A percentile compares a stretch with the other conserved stretches of the same genome.
Conservation (phyloP, 129 eudicot genomes). For the Ambrosia artemisiifolia region DNA sequence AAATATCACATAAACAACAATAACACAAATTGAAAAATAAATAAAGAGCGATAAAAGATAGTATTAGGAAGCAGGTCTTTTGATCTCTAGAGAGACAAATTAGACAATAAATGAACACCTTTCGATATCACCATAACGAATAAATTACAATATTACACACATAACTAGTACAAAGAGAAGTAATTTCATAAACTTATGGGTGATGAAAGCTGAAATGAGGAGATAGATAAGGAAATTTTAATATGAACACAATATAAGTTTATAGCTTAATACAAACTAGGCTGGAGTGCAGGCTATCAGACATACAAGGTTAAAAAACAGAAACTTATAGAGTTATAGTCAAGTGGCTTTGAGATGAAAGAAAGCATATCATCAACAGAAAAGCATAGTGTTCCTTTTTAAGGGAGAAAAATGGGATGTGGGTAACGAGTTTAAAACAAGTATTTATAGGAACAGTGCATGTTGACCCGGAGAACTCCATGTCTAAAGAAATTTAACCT, state of each 20-base stretch:
- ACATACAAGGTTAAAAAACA: no score
- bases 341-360: background rate
- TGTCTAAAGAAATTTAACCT: background rate
- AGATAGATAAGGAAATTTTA: background rate
- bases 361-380: background rate
- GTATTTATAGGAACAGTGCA: background rate
- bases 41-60: background rate
- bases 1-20: constrained; percentile 13
- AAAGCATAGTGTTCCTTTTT: background rate
- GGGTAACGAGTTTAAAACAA: background rate
- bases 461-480: background rate
- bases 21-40: constrained; percentile 20
- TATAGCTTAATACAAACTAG: no score
- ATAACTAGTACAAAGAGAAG: background rate
- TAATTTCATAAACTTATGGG: background rate
- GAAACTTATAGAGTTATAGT: no score
- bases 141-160: constrained; percentile 6
- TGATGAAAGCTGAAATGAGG: background rate
- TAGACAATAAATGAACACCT: background rate
- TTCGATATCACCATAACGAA: background rate
- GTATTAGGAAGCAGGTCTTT: background rate
- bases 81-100: background rate
- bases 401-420: background rate
- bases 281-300: no score
- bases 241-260: background rate